These are phyloP conservation scores for Cordyceps fumosorosea DNA, from an alignment of 2,329 filamentous ascomycete genomes.

Conservation along the genomic window DNA sequence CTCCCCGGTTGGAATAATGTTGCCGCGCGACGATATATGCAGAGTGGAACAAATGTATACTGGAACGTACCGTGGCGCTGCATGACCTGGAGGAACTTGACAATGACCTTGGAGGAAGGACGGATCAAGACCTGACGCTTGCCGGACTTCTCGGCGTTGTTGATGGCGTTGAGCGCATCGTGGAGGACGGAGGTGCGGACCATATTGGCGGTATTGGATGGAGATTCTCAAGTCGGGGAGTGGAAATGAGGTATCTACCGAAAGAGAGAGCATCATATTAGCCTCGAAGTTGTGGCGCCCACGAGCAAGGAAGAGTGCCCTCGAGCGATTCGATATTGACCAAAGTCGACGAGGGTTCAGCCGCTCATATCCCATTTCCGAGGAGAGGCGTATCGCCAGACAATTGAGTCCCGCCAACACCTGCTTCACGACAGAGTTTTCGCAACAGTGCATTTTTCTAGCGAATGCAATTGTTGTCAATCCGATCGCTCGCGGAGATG, in stretches of 20 bases:
- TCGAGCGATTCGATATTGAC: conserved; percentile 30
- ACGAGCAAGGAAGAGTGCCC: conserved; percentile 64
- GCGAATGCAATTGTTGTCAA: neutral
- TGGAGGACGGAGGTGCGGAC: conserved; percentile 99
- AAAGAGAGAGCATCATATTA: conserved; percentile 38
- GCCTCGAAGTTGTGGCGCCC: conserved; percentile 47
- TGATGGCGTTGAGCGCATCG: conserved; percentile 98
- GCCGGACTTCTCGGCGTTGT: conserved; percentile 99
- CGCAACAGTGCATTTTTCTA: conserved; percentile 1
- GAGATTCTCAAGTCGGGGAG: conserved; percentile 74
- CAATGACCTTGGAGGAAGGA: conserved; percentile 97
- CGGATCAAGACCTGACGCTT: conserved; percentile 99
- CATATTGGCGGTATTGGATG: conserved; percentile 70
- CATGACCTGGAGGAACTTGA: conserved; percentile 99
- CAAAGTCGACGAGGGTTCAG: conserved; percentile 56
- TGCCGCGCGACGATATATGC: neutral
- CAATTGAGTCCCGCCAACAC: conserved; percentile 15
- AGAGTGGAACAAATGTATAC: neutral
- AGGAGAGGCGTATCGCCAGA: conserved; percentile 55
- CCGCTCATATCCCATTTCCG: conserved; percentile 52
- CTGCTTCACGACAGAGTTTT: neutral
- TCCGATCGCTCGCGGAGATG: conserved; percentile 1
- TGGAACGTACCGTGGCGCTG: conserved; percentile 93
- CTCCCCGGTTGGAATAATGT: neutral
- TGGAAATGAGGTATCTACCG: conserved; percentile 61